Base-by-base conservation (phyloP, 371 early-diverging fungal species). In the Mucor sp. region DNA sequence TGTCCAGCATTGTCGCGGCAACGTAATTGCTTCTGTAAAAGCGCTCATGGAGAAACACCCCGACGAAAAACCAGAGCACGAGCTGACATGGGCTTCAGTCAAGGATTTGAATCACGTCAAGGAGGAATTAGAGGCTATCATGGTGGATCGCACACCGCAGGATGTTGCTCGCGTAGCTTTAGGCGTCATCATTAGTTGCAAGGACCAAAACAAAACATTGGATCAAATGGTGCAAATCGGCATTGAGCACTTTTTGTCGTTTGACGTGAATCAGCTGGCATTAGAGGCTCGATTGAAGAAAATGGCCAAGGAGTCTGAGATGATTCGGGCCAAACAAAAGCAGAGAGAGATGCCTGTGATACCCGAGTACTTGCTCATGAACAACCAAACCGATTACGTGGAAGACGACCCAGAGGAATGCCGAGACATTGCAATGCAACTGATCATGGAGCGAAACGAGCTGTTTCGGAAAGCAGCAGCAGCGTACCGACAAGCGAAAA, bases 371-470 rank as follows among this genome's bases (percentile, higher is more conserved):
- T 50, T 83, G 2, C 58, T 75, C 21, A 63, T 79, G 6, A 70
- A 80, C 41, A 83, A 89, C 63, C 66, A 71, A 2, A 74, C 80
- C 7, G 71, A 68, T 0, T 86, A 85, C n/a, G 71, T 66, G 7
- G 87, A 90, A 27, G 84, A 87, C 28, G 88, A 91, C 61, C 87
- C 92, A 0, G 79, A 72, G 14, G 77, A 80, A 58, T 92, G 92
- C 67, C 87, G 90, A 25, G 66, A 82, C 35, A 80, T 77, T 7
- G 90, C 89, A 0, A 77, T 75, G 23, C 82, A 81, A 23, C 64
- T 75, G 2, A 68, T 83, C 55, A 67, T 79, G 44, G 74, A 85
- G 43, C 86, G 91, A 61, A 89, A 90, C 50, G 89, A 88, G 55
- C 64, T 87, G 12, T 91, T 85, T 62, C 71, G 82, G 19, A 90